phyloP scores from a whole-genome alignment of 805 yeast genomes.

The Kuraishia cidri region DNA sequence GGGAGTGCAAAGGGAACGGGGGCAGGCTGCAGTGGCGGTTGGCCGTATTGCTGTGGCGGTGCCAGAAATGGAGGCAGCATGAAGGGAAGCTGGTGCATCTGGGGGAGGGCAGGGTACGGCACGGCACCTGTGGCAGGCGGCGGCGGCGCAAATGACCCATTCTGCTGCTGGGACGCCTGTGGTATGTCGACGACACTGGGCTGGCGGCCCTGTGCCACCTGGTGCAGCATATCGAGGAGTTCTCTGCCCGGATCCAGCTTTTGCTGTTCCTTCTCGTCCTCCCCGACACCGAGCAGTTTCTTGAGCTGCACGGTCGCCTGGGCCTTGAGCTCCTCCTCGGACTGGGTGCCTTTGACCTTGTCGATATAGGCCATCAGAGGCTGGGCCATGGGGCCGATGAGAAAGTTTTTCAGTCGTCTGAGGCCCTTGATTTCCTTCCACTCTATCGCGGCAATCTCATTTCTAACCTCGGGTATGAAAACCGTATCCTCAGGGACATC shows the following conservation, averaged over 20 bases:
- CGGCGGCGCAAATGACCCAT: no score
- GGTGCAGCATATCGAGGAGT: slow-evolving; percentile 51
- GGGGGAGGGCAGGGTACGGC: no score
- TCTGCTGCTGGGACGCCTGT: no score
- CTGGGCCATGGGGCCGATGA: slow-evolving; percentile 38
- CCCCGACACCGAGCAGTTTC: slow-evolving; percentile 49
- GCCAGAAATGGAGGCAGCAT: no score
- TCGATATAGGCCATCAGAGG: slow-evolving; percentile 48
- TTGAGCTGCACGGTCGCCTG: slow-evolving; percentile 63
- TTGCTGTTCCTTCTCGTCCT: slow-evolving; percentile 15
- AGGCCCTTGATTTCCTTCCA: slow-evolving; percentile 61
- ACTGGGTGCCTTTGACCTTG: slow-evolving; percentile 32
- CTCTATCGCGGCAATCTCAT: slow-evolving; percentile 76
- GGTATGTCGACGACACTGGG: no score
- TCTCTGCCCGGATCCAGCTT: slow-evolving; percentile 70
- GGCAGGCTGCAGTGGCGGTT: no score
- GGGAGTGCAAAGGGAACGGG: no score
- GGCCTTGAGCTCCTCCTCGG: slow-evolving; percentile 51
- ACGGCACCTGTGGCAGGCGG: no score
- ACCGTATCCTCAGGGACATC: slow-evolving; percentile 68
- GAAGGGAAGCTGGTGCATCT: no score
- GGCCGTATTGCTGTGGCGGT: no score
- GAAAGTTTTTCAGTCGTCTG: slow-evolving; percentile 25
- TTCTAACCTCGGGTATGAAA: slow-evolving; percentile 79
- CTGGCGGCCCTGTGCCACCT: no score